phyloP scores from a whole-genome alignment of 441 rosid genomes.

The Pelargonium citronellum region DNA sequence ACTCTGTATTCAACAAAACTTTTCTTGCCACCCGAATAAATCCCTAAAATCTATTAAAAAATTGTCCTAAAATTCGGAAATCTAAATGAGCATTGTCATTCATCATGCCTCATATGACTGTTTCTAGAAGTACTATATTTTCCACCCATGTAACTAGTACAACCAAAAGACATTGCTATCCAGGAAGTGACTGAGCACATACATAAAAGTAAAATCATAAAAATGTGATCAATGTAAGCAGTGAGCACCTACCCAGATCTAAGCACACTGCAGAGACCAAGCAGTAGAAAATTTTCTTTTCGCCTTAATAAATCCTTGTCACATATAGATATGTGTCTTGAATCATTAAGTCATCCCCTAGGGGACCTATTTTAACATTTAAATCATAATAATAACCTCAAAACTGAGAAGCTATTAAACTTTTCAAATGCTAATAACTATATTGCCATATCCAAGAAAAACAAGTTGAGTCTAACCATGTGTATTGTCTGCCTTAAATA shows the following conservation, averaged over 20 bases:
- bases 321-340: too few relatives aligned
- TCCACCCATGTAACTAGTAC: not conserved
- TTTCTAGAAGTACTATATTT: not conserved
- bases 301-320: too few relatives aligned
- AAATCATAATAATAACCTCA: not conserved
- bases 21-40: not conserved
- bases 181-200: not conserved
- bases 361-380: not conserved
- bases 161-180: not conserved
- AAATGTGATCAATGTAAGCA: too few relatives aligned
- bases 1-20: not conserved
- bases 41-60: not conserved
- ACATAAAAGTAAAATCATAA: too few relatives aligned
- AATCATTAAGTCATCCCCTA: too few relatives aligned
- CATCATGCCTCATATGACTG: not conserved
- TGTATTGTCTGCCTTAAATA: not conserved
- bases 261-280: too few relatives aligned
- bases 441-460: not conserved
- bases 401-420: not conserved
- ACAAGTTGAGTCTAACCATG: not conserved
- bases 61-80: too few relatives aligned
- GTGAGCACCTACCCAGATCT: too few relatives aligned
- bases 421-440: constrained; percentile 6
- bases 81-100: not conserved
- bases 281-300: too few relatives aligned